Conservation (phyloP, 2,329 filamentous ascomycete species). For the Fusarium praegraminearum region DNA sequence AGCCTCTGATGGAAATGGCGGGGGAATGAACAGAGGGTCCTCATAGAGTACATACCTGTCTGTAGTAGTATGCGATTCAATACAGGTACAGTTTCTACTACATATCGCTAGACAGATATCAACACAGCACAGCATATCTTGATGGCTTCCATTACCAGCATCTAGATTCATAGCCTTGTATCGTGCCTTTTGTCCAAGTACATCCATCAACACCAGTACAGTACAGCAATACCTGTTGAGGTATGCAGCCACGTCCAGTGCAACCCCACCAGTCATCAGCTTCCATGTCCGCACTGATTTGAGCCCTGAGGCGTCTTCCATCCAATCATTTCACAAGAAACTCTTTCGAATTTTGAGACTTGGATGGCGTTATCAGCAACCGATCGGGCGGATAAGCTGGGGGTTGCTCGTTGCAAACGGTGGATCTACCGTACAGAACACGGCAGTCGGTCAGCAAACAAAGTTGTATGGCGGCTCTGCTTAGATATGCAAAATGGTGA, state of each 20-base stretch:
- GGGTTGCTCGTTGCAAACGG: slow-evolving; percentile 30
- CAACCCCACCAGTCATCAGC: not conserved
- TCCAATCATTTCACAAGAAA: slow-evolving; percentile 33
- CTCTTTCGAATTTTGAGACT: slow-evolving; percentile 43
- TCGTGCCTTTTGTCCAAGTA: not conserved
- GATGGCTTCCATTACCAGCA: not conserved
- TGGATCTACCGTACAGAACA: slow-evolving; percentile 20
- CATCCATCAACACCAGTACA: not conserved
- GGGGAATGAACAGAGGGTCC: slow-evolving; percentile 33
- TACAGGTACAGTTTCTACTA: not conserved
- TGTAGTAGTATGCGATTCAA: not conserved
- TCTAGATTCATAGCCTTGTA: not conserved
- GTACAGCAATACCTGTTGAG: not conserved
- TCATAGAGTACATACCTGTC: not conserved
- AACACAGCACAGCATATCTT: not conserved
- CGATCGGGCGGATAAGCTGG: slow-evolving; percentile 43
- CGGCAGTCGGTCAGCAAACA: slow-evolving; percentile 42
- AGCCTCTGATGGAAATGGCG: slow-evolving; percentile 17
- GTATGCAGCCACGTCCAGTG: not conserved
- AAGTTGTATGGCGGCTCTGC: slow-evolving; percentile 27
- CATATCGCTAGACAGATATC: not conserved
- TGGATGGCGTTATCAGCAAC: slow-evolving; percentile 48
- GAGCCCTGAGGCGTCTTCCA: slow-evolving; percentile 24
- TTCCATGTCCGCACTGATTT: slow-evolving; percentile 27
- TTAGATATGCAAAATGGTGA: slow-evolving; percentile 27